Conservation (phyloP, 495 filamentous ascomycete species). For the Talaromyces proteolyticus region DNA sequence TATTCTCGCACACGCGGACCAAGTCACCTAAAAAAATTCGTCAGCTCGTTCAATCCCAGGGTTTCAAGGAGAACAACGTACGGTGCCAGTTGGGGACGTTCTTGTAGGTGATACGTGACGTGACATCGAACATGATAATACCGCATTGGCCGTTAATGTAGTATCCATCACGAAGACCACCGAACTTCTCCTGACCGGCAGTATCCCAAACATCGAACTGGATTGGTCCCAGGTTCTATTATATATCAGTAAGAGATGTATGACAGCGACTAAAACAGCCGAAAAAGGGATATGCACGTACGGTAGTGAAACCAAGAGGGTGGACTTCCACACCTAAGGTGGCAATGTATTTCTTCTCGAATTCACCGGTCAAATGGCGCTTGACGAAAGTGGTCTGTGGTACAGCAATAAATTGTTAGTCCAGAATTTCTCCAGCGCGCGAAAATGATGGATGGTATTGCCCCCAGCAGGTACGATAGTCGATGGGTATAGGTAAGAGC, state of each 20-base stretch:
- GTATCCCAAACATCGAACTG: slow-evolving; percentile 99
- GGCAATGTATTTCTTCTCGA: slow-evolving; percentile 99
- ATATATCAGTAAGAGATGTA: too few relatives aligned
- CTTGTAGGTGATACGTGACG: slow-evolving; percentile 99
- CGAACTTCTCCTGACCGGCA: slow-evolving; percentile 99
- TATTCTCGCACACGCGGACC: slow-evolving; percentile 99
- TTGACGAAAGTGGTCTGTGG: slow-evolving; percentile 98
- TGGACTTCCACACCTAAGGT: slow-evolving; percentile 99
- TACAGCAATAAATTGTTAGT: not conserved
- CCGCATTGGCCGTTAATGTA: slow-evolving; percentile 99
- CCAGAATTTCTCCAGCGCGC: not conserved
- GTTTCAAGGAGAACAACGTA: slow-evolving; percentile 44
- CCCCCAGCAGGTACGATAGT: not conserved
- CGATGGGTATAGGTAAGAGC: not conserved
- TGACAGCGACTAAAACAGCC: too few relatives aligned
- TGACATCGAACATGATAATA: slow-evolving; percentile 99
- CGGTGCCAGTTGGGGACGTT: slow-evolving; percentile 99
- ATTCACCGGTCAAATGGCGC: slow-evolving; percentile 98
- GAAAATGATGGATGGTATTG: slow-evolving; percentile 1
- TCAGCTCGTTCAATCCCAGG: not conserved
- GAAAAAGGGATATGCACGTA: too few relatives aligned
- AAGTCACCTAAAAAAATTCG: slow-evolving; percentile 68
- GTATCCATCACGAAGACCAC: slow-evolving; percentile 98
- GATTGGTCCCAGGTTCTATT: slow-evolving; percentile 87
- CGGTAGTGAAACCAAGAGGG: slow-evolving; percentile 86